Percentiles rank a stretch among this genome's conserved stretches.
These are phyloP conservation scores for Fusarium keratoplasticum DNA, from an alignment of 2,329 filamentous ascomycete genomes.

Conservation along the genomic window DNA sequence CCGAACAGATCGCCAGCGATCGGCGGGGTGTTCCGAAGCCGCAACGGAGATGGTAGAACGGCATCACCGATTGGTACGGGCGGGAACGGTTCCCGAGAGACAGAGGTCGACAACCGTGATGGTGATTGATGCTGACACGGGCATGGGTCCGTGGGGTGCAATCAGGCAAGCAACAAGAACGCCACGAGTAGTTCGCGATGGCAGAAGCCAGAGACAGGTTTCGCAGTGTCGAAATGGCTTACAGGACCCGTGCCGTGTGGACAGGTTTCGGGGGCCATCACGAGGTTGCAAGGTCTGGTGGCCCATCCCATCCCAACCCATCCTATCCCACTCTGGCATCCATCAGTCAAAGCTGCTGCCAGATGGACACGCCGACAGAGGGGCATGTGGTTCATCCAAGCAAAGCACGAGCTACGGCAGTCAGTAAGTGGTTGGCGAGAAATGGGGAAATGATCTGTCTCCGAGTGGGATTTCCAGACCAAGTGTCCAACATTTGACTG, in stretches of 20 bases:
- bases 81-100: constrained; percentile 16
- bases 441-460: constrained; percentile 21
- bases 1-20: constrained; percentile 32
- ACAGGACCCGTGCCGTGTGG: constrained; percentile 3
- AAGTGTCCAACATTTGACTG: not conserved
- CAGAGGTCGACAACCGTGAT: not conserved
- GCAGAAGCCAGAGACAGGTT: not conserved
- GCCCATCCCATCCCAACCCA: not conserved
- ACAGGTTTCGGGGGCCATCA: constrained; percentile 10
- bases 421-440: constrained; percentile 18
- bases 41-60: constrained; percentile 25
- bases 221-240: constrained; percentile 1
- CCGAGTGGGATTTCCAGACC: constrained; percentile 4
- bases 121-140: constrained; percentile 20
- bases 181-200: not conserved
- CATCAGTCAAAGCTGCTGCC: not conserved
- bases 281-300: constrained; percentile 11
- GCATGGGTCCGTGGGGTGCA: not conserved
- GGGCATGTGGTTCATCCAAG: not conserved
- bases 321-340: not conserved
- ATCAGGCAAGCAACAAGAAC: not conserved
- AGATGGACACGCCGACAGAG: not conserved
- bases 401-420: constrained; percentile 15
- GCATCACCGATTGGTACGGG: constrained; percentile 38
- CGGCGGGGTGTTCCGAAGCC: constrained; percentile 34